Evolutionary conservation across 2,329 filamentous ascomycete genomes (phyloP), one percentile per base, ranked within the genome.

Genomic region (Aspergillus chevalieri): DNA sequence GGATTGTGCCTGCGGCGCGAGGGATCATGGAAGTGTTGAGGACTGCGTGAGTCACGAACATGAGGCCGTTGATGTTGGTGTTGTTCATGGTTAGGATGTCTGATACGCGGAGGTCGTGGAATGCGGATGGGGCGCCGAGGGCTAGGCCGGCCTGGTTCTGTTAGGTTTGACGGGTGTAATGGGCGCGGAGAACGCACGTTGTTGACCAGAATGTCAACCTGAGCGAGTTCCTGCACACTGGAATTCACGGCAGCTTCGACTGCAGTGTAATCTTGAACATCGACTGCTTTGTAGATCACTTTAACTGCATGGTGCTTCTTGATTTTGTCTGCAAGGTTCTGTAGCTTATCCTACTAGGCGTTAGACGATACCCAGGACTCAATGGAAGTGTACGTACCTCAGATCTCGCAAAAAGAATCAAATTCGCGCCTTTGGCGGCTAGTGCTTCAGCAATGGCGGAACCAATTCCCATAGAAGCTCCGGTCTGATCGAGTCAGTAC

Each of bases 41-140:
- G 0, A 73, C 73, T 0, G 71, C 66, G 51, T 78, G 69, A 0
- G 74, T 70, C 0, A 67, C 67, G 43, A 68, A 74, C 70, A 78
- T 75, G 55, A 69, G 65, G 2, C 76, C 75, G 49, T 72, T 71
- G 50, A 78, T 68, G 51, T 78, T 78, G 0, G 75, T 78, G 39
- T 62, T 60, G 41, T 69, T 71, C 74, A 78, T 78, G 3, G 68
- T 71, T 3, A 66, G 58, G 34, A 78, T 71, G 8, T 74, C 65
- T 7, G 60, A 48, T 30, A 76, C 67, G 10, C 66, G 63, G 17
- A 76, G 65, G 7, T 74, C 66, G 0, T 66, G 65, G 51, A 78
- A 78, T 0, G 57, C 47, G 1, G 63, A 58, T 0, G 75, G 75
- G 0, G 75, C 74, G 3, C 75, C 74, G 1, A 78, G 58, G 0